These are phyloP conservation scores for Huntiella abstrusa DNA, from an alignment of 2,329 filamentous ascomycete species.

Conservation along the genomic window DNA sequence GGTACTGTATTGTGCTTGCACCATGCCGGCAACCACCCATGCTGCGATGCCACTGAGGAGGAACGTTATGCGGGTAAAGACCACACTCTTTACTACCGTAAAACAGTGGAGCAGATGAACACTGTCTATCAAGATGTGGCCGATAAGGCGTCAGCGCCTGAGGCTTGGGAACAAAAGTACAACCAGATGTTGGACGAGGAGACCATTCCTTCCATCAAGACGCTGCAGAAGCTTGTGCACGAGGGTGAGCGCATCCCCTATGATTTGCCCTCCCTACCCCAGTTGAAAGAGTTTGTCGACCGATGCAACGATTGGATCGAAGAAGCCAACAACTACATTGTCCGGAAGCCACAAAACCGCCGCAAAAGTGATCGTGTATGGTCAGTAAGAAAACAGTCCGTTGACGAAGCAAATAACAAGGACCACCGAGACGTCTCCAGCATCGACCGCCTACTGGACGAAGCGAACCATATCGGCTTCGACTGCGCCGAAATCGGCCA, in stretches of 20 bases:
- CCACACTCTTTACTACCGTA: constrained; percentile 62
- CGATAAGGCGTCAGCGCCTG: constrained; percentile 72
- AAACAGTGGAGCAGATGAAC: constrained; percentile 51
- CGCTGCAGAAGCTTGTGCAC: constrained; percentile 61
- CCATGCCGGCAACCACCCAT: constrained; percentile 64
- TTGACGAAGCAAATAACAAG: constrained; percentile 61
- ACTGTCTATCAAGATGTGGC: constrained; percentile 54
- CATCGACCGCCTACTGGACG: constrained; percentile 63
- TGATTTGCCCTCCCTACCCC: constrained; percentile 62
- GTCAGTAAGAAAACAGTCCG: constrained; percentile 53
- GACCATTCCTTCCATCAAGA: constrained; percentile 67
- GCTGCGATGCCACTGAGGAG: constrained; percentile 50
- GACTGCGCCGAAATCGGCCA: constrained; percentile 81
- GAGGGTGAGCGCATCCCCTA: constrained; percentile 95
- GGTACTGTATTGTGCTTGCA: constrained; percentile 67
- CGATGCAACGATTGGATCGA: constrained; percentile 97
- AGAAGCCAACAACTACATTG: constrained; percentile 88
- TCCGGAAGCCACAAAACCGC: constrained; percentile 91
- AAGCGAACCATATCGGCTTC: constrained; percentile 76
- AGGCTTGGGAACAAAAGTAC: constrained; percentile 80
- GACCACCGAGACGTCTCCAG: constrained; percentile 80
- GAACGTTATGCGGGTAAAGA: constrained; percentile 50
- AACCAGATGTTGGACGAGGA: constrained; percentile 70
- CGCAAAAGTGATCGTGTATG: constrained; percentile 84
- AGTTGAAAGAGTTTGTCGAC: constrained; percentile 78